Base-by-base conservation (phyloP, 2,329 filamentous ascomycete genomes). In the Bipolaris cookei region DNA sequence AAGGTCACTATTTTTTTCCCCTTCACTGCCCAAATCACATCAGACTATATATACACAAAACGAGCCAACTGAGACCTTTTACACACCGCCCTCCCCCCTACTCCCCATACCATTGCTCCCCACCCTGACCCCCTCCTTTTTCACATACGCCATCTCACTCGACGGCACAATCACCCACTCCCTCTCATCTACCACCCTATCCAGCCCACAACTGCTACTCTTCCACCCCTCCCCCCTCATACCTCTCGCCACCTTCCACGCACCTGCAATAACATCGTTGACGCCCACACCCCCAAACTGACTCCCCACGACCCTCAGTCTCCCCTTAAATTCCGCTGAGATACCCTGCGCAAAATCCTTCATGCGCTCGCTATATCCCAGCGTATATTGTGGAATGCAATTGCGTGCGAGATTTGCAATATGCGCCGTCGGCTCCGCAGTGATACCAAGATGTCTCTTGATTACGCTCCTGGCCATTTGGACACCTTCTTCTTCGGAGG, bases 321-420 rank as follows among this genome's bases (percentile, higher is more conserved):
- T 80, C 13, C 88, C 87, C 7, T 81, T 74, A 72, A 88, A 96
- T 3, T 78, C 58, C 30, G 77, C 70, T 4, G 91, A 80, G 50
- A 88, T 80, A 2, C 76, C 67, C 66, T 88, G 82, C 1, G 88
- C 84, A 34, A 68, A 69, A 1, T 74, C 71, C 20, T 76, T 77
- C 80, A 96, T 86, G 57, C 85, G 83, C 7, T 80, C 75, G 23
- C 84, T 77, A 76, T 98, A 94, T 34, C 92, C 92, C 1, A 97
- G 88, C 0, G 83, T 84, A 75, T 96, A 96, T 78, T 99, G 95
- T 10, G 95, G 94, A 63, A 99, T 95, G 72, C 92, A 96, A 60
- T 95, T 83, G 57, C 80, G 79, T 53, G 87, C 82, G 42, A 90
- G 67, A 54, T 83, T 84, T 14, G 87, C 88, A 56, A 84, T 80